Base-by-base conservation (phyloP, 225 moss, liverwort and hornwort genomes). In the Lunularia cruciata region DNA sequence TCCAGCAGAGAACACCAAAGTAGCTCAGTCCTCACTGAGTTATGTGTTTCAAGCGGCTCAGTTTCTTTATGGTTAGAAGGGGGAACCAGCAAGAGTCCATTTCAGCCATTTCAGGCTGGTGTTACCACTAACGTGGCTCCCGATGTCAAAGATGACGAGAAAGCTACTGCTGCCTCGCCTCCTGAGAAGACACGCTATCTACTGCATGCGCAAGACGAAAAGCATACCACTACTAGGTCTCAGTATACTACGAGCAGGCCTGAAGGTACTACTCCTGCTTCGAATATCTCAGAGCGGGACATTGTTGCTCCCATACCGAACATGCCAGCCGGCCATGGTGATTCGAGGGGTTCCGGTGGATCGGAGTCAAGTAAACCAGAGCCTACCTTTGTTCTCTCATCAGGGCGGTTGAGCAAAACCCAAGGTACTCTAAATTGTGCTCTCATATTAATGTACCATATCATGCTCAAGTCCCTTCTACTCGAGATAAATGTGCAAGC, bases 361-460 rank as follows among this genome's bases (percentile, higher is more conserved):
- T 57, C 69, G 37, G 43, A 69, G 11, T 28, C 69, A 34, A 31
- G 16, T 26, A 40, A 47, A 26, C 20, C 38, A 62, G 39, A 58
- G 43, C 75, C 60, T 22, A 75, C 61, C 0, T 79, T 75, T 66
- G 75, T 79, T 47, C 71, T 79, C 28, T 79, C 79, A 23, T 79
- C 79, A 19, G 79, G 79, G 35, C 70, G 79, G 30, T 39, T 68
- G 53, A 79, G 79, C 71, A 45, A 71, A 60, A 65, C 46, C 9
- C 65, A 79, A 57, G 70, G 79, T 79, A 79, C 36, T 28, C 45
- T 36, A 7, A 18, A 6, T 31, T 2, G 16, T 26, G 23, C 12
- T 57, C 33, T 30, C 13, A 31, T 32, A n/a, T n/a, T n/a, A n/a
- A n/a, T n/a, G n/a, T n/a, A n/a, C n/a, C n/a, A n/a, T n/a, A n/a